Percentiles rank a stretch among this genome's conserved stretches.
phyloP scores from a whole-genome alignment of 305 asterid species.

The Solanum chacoense region DNA sequence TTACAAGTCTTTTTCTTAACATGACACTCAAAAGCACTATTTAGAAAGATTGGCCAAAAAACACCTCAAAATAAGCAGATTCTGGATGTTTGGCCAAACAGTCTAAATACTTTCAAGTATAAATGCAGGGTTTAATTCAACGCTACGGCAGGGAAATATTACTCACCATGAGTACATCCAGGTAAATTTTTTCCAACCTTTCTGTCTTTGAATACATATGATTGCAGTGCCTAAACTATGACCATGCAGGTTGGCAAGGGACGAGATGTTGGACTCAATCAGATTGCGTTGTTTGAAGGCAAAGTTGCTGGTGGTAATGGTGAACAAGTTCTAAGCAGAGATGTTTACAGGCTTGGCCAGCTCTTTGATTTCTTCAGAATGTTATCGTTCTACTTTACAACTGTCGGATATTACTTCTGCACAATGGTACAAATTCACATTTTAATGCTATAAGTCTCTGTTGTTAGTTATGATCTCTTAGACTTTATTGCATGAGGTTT shows the following conservation, averaged over 20 bases:
- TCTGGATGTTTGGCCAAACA: not conserved
- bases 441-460: not conserved
- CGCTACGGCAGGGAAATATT: slow-evolving; percentile 92
- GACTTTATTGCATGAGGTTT: not conserved
- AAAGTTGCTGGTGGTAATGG: slow-evolving; percentile 98
- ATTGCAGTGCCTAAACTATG: slow-evolving; percentile 13
- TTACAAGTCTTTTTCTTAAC: not conserved
- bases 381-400: slow-evolving; percentile 89
- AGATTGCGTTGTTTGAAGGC: slow-evolving; percentile 91
- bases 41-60: not conserved
- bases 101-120: not conserved
- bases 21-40: not conserved
- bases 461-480: not conserved
- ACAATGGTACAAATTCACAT: slow-evolving; percentile 53
- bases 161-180: slow-evolving; percentile 97
- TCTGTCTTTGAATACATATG: slow-evolving; percentile 1
- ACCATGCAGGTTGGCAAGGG: slow-evolving; percentile 77
- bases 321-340: slow-evolving; percentile 92
- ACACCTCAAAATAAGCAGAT: not conserved
- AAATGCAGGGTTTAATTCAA: slow-evolving; percentile 90
- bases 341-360: slow-evolving; percentile 90
- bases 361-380: slow-evolving; percentile 88
- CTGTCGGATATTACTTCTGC: slow-evolving; percentile 93
- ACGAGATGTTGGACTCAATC: slow-evolving; percentile 87
- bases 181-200: slow-evolving; percentile 28